Evolutionary conservation across 2,329 filamentous ascomycete species (phyloP).

Genomic region (Mycogone perniciosa): DNA sequence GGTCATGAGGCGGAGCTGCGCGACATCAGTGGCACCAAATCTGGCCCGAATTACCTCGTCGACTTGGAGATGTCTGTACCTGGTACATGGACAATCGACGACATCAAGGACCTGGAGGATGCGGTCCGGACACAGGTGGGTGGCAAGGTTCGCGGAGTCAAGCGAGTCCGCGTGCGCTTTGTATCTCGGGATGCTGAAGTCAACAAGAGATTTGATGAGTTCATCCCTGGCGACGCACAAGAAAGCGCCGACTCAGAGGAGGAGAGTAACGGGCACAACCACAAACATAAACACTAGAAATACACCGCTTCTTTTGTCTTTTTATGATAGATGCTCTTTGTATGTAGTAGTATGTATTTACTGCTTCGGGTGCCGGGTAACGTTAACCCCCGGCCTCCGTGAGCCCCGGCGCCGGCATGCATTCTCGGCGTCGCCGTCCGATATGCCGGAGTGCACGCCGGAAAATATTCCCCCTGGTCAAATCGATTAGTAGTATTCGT

Average conservation of each 20-base stretch:
- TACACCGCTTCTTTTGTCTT: conserved; percentile 7
- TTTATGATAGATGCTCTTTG: background rate
- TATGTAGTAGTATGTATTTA: background rate
- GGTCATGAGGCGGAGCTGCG: conserved; percentile 61
- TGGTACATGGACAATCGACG: conserved; percentile 65
- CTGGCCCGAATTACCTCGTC: conserved; percentile 91
- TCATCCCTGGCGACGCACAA: conserved; percentile 60
- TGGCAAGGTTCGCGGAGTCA: conserved; percentile 72
- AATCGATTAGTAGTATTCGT: too few relatives aligned
- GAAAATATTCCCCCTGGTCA: too few relatives aligned
- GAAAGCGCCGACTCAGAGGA: conserved; percentile 47
- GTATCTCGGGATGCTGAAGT: conserved; percentile 57
- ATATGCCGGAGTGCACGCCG: too few relatives aligned
- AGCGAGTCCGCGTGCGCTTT: conserved; percentile 78
- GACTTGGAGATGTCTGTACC: conserved; percentile 84
- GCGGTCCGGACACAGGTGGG: conserved; percentile 67
- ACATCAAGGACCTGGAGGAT: conserved; percentile 65
- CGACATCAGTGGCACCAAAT: conserved; percentile 84
- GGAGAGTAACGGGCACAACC: conserved; percentile 32
- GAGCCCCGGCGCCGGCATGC: too few relatives aligned
- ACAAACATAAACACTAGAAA: conserved; percentile 26
- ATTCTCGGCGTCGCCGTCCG: too few relatives aligned
- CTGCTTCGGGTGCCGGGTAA: background rate
- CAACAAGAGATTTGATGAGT: conserved; percentile 67
- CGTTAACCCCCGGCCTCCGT: too few relatives aligned